Evolutionary conservation across 2,329 filamentous ascomycete species (phyloP).

Genomic region (Aspergillus flavus): DNA sequence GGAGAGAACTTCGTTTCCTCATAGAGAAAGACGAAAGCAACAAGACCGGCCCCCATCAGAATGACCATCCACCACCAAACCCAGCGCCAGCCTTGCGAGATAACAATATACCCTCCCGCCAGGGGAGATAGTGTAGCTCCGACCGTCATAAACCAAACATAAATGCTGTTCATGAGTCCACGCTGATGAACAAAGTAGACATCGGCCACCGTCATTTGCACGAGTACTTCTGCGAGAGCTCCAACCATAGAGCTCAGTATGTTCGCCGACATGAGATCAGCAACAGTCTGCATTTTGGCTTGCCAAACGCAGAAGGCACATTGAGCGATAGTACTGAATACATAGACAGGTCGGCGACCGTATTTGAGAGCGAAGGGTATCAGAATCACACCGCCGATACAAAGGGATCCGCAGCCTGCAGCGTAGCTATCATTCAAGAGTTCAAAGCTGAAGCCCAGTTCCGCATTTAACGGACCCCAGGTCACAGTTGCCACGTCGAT

Average conservation of each 20-base stretch:
- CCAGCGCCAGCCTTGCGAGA: conserved; percentile 53
- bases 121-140: conserved; percentile 43
- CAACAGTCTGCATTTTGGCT: conserved; percentile 45
- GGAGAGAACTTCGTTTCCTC: conserved; percentile 42
- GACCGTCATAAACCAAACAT: conserved; percentile 39
- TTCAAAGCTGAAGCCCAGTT: conserved; percentile 47
- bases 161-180: conserved; percentile 52
- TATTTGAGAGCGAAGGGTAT: conserved; percentile 52
- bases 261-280: conserved; percentile 50
- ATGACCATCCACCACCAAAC: conserved; percentile 52
- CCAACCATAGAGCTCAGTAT: conserved; percentile 49
- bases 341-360: conserved; percentile 50
- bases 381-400: conserved; percentile 46
- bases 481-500: conserved; percentile 19
- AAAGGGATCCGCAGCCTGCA: conserved; percentile 45
- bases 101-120: conserved; percentile 34
- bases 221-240: conserved; percentile 47
- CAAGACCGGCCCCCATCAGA: conserved; percentile 39
- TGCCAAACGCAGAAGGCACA: conserved; percentile 46
- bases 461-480: conserved; percentile 46
- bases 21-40: conserved; percentile 49
- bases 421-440: conserved; percentile 52
- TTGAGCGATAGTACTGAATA: conserved; percentile 45
- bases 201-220: conserved; percentile 53
- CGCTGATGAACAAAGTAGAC: conserved; percentile 54